These are phyloP conservation scores for Ceratocystis lukuohia DNA, from an alignment of 2,329 filamentous ascomycete species.

Conservation along the genomic window DNA sequence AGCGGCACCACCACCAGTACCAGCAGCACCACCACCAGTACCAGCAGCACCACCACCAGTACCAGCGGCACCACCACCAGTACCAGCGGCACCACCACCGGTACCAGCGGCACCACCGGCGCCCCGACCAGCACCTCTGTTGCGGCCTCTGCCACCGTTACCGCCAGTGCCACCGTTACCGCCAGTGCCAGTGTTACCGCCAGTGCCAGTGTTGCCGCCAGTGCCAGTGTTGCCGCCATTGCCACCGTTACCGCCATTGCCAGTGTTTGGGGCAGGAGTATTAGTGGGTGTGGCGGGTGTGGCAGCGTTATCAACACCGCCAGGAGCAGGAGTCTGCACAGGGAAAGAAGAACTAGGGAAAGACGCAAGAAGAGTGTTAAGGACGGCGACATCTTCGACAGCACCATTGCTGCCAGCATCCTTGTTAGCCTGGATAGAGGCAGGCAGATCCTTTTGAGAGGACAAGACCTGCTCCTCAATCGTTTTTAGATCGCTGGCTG, in stretches of 20 bases:
- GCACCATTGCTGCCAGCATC: conserved; percentile 27
- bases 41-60: not conserved
- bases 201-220: not conserved
- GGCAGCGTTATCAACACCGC: conserved; percentile 18
- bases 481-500: conserved; percentile 32
- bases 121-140: not conserved
- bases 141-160: not conserved
- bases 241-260: conserved; percentile 18
- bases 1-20: not conserved
- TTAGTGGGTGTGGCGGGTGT: conserved; percentile 14
- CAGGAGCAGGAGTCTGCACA: conserved; percentile 26
- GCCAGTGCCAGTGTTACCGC: conserved; percentile 3
- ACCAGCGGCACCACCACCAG: not conserved
- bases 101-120: not conserved
- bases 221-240: conserved; percentile 11
- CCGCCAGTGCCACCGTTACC: not conserved
- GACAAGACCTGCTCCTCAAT: conserved; percentile 36
- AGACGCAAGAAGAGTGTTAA: conserved; percentile 24
- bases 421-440: conserved; percentile 31
- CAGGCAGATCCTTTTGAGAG: conserved; percentile 38
- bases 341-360: conserved; percentile 25
- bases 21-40: not conserved
- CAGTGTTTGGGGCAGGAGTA: conserved; percentile 17
- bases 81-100: not conserved
- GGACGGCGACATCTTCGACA: conserved; percentile 27